Percentiles rank a stretch among this genome's conserved stretches.
Conservation (phyloP, 2,329 filamentous ascomycete species). For the Daldinia sp. region DNA sequence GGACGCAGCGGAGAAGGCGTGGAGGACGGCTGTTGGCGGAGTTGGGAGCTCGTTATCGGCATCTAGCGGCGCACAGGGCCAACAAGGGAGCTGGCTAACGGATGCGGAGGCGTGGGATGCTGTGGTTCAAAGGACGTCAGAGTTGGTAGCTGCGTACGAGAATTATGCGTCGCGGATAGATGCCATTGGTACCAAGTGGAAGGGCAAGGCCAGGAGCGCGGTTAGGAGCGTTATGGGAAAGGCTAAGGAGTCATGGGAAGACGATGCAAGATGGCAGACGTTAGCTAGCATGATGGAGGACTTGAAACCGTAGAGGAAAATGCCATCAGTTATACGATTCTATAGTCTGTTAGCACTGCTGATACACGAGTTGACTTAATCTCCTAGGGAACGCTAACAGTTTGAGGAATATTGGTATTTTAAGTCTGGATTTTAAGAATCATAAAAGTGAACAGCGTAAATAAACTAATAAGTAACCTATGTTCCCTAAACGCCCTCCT, state of each 20-base stretch:
- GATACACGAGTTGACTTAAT: too few relatives aligned
- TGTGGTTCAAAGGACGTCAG: conserved; percentile 80
- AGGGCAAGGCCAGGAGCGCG: conserved; percentile 85
- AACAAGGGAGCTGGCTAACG: conserved; percentile 58
- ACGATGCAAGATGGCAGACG: conserved; percentile 70
- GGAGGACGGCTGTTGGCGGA: conserved; percentile 73
- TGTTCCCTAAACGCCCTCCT: conserved; percentile 13
- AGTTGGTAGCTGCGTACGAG: conserved; percentile 84
- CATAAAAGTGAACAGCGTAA: not conserved
- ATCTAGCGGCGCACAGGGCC: conserved; percentile 45
- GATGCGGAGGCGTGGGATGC: conserved; percentile 72
- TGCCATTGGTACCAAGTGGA: conserved; percentile 81
- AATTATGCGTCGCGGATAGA: conserved; percentile 74
- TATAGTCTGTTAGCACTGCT: too few relatives aligned
- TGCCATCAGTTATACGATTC: too few relatives aligned
- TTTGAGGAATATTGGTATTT: not conserved
- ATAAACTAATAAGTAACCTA: not conserved
- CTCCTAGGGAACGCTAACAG: not conserved
- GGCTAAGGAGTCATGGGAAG: conserved; percentile 85
- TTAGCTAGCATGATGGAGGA: conserved; percentile 66
- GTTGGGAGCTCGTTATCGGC: conserved; percentile 57
- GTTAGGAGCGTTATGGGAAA: conserved; percentile 84
- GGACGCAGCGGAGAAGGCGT: conserved; percentile 87
- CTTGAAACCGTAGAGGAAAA: conserved; percentile 50
- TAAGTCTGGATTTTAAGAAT: not conserved